Base-by-base conservation (phyloP, 2,329 filamentous ascomycete species). In the Colletotrichum musae region DNA sequence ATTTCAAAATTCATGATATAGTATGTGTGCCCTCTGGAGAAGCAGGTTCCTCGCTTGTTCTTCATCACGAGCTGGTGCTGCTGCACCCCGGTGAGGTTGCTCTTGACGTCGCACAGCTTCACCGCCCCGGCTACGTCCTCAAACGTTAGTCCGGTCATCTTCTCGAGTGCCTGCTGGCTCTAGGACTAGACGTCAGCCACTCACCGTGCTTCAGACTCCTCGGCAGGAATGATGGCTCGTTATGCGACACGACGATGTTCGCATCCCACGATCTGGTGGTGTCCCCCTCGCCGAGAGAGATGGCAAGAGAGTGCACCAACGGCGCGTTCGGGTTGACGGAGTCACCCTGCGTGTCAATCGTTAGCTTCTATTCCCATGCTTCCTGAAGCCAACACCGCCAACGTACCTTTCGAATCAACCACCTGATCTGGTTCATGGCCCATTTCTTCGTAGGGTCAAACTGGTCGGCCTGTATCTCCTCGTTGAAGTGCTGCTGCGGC, bases 1-100 rank as follows among this genome's bases (percentile, higher is more conserved):
- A 90, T 83, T 58, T 87, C 85, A 59, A 84, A 85, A 6, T 76
- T 76, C 53, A 80, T 82, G 4, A 82, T 71, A 51, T 80, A 84
- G 62, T 78, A 84, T 47, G 75, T 79, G 58, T 77, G 75, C 9
- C 81, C 78, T 16, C 74, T 75, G 7, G 73, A 73, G 59, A 81
- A 79, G 18, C 79, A 77, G 0, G 73, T 76, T 2, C 76, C 73
- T 4, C 78, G 70, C 53, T 82, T 81, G 52, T 81, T 73, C 67
- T 80, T 83, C 43, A 76, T 71, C 0, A 80, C 71, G 21, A 85
- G 76, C 52, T 84, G 78, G 15, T 77, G 71, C 58, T 84, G 78
- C 28, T 78, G 72, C 4, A 85, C 75, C 1, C 80, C 81, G 0
- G 77, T 74, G 15, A 85, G 75, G 67, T 85, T 80, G 70, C 81